Percentiles rank a stretch among this genome's conserved stretches.
These are phyloP conservation scores for Plasmopara viticola DNA, from an alignment of 352 stramenopile species.

Conservation along the genomic window DNA sequence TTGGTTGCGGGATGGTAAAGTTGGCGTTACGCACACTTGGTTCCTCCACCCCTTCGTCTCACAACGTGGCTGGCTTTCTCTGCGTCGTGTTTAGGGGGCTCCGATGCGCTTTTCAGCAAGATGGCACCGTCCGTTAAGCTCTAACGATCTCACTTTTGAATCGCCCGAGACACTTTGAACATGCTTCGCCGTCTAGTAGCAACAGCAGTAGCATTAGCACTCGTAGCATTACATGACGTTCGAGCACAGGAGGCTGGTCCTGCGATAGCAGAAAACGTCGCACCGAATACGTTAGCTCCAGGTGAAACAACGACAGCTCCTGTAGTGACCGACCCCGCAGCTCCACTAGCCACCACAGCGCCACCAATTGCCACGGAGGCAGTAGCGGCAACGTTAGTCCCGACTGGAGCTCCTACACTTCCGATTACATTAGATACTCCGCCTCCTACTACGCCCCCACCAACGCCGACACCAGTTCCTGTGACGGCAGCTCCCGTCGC, in stretches of 20 bases:
- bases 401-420: slow-evolving; percentile 11
- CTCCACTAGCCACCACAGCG: slow-evolving; percentile 1
- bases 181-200: slow-evolving; percentile 18
- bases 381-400: slow-evolving; percentile 3
- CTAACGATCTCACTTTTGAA: neutral
- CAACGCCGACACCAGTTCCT: slow-evolving; percentile 5
- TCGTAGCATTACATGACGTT: slow-evolving; percentile 7
- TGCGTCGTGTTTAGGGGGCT: slow-evolving; percentile 13
- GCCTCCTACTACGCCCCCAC: neutral
- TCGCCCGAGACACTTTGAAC: slow-evolving; percentile 1
- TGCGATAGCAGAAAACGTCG: slow-evolving; percentile 5
- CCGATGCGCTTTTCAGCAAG: neutral
- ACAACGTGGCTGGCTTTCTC: slow-evolving; percentile 23
- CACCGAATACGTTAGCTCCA: neutral
- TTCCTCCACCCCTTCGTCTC: slow-evolving; percentile 20
- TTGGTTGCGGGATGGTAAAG: slow-evolving; percentile 25
- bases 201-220: slow-evolving; percentile 4
- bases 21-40: slow-evolving; percentile 22
- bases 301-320: neutral
- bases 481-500: neutral
- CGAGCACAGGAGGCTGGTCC: slow-evolving; percentile 15
- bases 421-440: slow-evolving; percentile 6
- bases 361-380: slow-evolving; percentile 10
- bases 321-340: neutral
- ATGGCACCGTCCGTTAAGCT: slow-evolving; percentile 12